Conservation (phyloP, 164 flowering plant species). For the Vitis vinifera region ASM3070453v1 NC_081810.1:21440501-21441000, state of each 20-base stretch:
- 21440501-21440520: too few species aligned
- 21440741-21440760: slow-evolving; percentile 1
- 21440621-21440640: too few species aligned
- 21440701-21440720: slow-evolving; percentile 24
- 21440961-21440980: neutral
- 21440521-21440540: too few species aligned
- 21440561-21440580: too few species aligned
- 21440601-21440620: too few species aligned
- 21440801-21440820: slow-evolving; percentile 27
- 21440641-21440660: too few species aligned
- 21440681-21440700: slow-evolving; percentile 9
- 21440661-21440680: neutral
- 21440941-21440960: slow-evolving; percentile 11
- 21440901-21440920: slow-evolving; percentile 4
- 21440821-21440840: slow-evolving; percentile 19
- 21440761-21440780: slow-evolving; percentile 21
- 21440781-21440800: neutral
- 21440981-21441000: too few species aligned
- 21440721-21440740: slow-evolving; percentile 21
- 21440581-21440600: too few species aligned
- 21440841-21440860: slow-evolving; percentile 14
- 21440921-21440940: neutral
- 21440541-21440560: too few species aligned
- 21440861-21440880: slow-evolving; percentile 14
- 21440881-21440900: slow-evolving; percentile 15